These are phyloP conservation scores for Brasilioporus rufonigricans DNA, from an alignment of 768 basidiomycete genomes.

Conservation along the genomic window DNA sequence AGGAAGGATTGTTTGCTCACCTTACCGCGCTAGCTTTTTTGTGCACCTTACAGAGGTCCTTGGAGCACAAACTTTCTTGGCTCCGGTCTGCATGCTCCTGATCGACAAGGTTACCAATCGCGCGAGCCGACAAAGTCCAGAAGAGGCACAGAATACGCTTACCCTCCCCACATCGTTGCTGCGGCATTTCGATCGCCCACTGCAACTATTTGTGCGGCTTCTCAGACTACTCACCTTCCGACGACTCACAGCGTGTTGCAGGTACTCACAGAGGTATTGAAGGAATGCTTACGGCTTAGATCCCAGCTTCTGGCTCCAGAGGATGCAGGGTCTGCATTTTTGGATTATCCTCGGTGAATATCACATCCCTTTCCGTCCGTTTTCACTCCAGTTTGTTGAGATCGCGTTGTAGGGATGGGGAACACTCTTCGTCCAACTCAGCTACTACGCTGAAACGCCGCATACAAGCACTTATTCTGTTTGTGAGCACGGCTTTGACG, in stretches of 20 bases:
- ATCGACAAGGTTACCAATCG: constrained; percentile 75
- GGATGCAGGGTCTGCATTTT: constrained; percentile 42
- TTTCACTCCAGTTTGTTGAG: neutral
- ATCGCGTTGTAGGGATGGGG: constrained; percentile 49
- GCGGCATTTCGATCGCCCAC: constrained; percentile 46
- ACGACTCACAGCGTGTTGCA: constrained; percentile 27
- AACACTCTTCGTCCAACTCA: constrained; percentile 45
- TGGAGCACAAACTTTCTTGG: constrained; percentile 75
- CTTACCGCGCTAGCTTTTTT: constrained; percentile 64
- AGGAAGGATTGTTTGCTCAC: constrained; percentile 3
- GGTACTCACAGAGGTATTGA: constrained; percentile 62
- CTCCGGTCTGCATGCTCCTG: constrained; percentile 81
- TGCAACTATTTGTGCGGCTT: constrained; percentile 52
- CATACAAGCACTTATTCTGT: constrained; percentile 64
- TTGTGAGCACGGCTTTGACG: constrained; percentile 55
- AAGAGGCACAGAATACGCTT: constrained; percentile 59
- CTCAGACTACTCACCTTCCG: neutral
- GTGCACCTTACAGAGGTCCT: constrained; percentile 81
- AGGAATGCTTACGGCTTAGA: constrained; percentile 63
- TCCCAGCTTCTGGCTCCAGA: constrained; percentile 40
- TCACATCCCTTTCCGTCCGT: neutral
- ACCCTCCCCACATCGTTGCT: constrained; percentile 66
- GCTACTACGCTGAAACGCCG: constrained; percentile 51
- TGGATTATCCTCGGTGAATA: constrained; percentile 53
- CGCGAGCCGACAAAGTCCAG: constrained; percentile 56